Conservation (phyloP, 2,329 filamentous ascomycete genomes). For the Rhinocladiella mackenziei region DNA sequence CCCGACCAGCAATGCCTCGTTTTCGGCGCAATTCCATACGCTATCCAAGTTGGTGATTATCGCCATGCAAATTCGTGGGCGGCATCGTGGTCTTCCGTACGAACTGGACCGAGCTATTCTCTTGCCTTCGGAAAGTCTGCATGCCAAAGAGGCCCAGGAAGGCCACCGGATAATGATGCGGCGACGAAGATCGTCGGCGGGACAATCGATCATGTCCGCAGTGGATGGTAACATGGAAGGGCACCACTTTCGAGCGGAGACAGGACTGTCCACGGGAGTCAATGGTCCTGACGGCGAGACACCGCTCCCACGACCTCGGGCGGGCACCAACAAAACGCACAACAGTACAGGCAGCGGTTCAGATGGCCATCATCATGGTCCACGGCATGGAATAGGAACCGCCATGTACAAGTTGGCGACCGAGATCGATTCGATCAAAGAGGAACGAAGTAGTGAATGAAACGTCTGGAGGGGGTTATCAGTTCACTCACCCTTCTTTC, state of each 20-base stretch:
- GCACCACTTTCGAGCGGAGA: constrained; percentile 22
- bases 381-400: constrained; percentile 13
- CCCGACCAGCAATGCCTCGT: constrained; percentile 67
- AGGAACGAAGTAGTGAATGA: constrained; percentile 9
- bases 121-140: constrained; percentile 50
- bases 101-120: constrained; percentile 67
- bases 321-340: constrained; percentile 18
- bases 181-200: constrained; percentile 22
- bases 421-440: constrained; percentile 17
- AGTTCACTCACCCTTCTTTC: not conserved
- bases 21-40: constrained; percentile 74
- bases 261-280: constrained; percentile 18
- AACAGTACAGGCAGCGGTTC: constrained; percentile 9
- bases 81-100: constrained; percentile 63
- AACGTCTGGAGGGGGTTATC: not conserved
- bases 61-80: constrained; percentile 62
- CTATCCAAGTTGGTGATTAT: constrained; percentile 64
- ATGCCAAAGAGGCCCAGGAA: constrained; percentile 30
- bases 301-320: constrained; percentile 9
- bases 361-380: constrained; percentile 10
- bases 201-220: constrained; percentile 19
- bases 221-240: constrained; percentile 23
- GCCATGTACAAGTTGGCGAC: constrained; percentile 16
- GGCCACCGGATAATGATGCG: constrained; percentile 25
- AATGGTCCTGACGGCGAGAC: constrained; percentile 8